phyloP scores from a whole-genome alignment of 2,329 filamentous ascomycete genomes.

The Saccharata proteae region DNA sequence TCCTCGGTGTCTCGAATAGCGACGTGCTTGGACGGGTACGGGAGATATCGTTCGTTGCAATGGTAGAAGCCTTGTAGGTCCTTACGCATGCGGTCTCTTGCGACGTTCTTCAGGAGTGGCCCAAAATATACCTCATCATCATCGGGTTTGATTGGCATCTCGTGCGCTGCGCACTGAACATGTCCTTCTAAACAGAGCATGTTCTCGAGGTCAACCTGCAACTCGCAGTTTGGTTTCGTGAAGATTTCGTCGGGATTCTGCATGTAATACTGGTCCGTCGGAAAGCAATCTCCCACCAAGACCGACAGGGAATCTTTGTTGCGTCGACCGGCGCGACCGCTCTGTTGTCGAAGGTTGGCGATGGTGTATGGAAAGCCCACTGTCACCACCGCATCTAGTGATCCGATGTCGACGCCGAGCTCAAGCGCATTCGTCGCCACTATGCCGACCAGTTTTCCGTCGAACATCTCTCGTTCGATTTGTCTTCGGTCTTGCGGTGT shows the following conservation, averaged over 20 bases:
- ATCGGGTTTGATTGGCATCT: slow-evolving; percentile 77
- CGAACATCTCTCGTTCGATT: slow-evolving; percentile 95
- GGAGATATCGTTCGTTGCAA: slow-evolving; percentile 77
- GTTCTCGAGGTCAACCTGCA: slow-evolving; percentile 87
- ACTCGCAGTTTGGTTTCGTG: slow-evolving; percentile 74
- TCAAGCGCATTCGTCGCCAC: slow-evolving; percentile 89
- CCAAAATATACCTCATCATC: slow-evolving; percentile 74
- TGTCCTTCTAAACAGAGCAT: slow-evolving; percentile 87
- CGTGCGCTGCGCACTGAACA: slow-evolving; percentile 86
- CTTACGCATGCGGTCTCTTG: slow-evolving; percentile 57
- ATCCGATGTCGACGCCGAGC: slow-evolving; percentile 88
- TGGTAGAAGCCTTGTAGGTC: slow-evolving; percentile 79
- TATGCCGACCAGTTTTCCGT: slow-evolving; percentile 83
- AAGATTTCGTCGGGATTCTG: slow-evolving; percentile 89
- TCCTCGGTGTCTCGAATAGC: slow-evolving; percentile 83
- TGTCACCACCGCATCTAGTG: slow-evolving; percentile 83
- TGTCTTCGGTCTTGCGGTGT: slow-evolving; percentile 77
- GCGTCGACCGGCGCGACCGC: slow-evolving; percentile 77
- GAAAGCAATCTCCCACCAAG: slow-evolving; percentile 76
- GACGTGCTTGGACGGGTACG: slow-evolving; percentile 69
- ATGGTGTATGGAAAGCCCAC: slow-evolving; percentile 95
- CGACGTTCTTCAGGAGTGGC: slow-evolving; percentile 56
- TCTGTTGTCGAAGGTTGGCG: slow-evolving; percentile 87
- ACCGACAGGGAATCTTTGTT: slow-evolving; percentile 91
- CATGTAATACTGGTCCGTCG: slow-evolving; percentile 95